A percentile compares a stretch with the other conserved stretches of the same genome.
Conservation (phyloP, 352 stramenopile species). For the Elongisporangium senticosum region DNA sequence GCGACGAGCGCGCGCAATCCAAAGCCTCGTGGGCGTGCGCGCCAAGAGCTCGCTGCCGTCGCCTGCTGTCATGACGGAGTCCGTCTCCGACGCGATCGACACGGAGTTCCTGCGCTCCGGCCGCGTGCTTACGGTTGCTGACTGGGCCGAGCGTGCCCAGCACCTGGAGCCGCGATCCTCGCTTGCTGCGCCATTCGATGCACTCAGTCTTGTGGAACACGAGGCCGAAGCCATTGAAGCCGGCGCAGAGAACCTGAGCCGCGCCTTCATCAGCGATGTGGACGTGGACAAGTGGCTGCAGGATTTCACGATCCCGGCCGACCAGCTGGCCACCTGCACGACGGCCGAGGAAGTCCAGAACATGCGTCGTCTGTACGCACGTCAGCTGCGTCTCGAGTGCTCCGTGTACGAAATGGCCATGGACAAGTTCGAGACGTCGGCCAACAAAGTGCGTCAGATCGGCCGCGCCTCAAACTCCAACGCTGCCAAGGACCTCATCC, state of each 20-base stretch:
- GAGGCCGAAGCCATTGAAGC: constrained; percentile 19
- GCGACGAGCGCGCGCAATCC: not conserved
- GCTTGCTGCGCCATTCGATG: constrained; percentile 26
- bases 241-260: constrained; percentile 13
- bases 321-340: constrained; percentile 42
- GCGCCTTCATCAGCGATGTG: constrained; percentile 49
- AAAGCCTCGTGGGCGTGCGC: constrained; percentile 5
- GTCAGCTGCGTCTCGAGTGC: constrained; percentile 72
- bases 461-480: constrained; percentile 46
- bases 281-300: constrained; percentile 76
- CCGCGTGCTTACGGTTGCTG: constrained; percentile 32
- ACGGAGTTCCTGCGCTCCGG: constrained; percentile 10
- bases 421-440: constrained; percentile 47
- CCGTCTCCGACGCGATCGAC: constrained; percentile 11
- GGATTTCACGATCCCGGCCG: constrained; percentile 43
- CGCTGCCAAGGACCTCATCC: constrained; percentile 52
- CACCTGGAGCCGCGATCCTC: constrained; percentile 38
- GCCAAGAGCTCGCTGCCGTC: constrained; percentile 25
- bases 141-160: constrained; percentile 58
- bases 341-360: constrained; percentile 43
- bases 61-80: constrained; percentile 7
- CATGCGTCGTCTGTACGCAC: constrained; percentile 60
- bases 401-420: constrained; percentile 79
- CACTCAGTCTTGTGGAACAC: constrained; percentile 6
- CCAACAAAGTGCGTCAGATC: constrained; percentile 44